These are phyloP conservation scores for Penicillium soppii DNA, from an alignment of 495 filamentous ascomycete genomes.

Conservation along the genomic window DNA sequence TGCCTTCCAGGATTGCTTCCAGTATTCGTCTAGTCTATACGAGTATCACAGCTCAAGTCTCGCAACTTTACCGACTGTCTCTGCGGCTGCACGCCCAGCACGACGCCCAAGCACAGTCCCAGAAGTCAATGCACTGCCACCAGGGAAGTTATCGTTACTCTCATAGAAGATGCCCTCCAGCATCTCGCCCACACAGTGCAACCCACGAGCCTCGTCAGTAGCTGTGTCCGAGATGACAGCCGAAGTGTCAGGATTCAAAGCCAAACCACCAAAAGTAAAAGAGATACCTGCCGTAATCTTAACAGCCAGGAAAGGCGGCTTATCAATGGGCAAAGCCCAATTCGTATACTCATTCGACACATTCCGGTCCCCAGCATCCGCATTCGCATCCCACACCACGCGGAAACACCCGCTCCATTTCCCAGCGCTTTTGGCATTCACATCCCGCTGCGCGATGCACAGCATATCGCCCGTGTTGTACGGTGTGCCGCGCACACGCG, in stretches of 20 bases:
- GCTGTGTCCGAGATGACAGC: constrained; percentile 46
- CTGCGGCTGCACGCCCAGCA: constrained; percentile 45
- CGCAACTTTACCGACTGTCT: not conserved
- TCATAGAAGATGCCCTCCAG: constrained; percentile 56
- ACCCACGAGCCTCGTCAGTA: constrained; percentile 43
- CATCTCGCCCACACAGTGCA: constrained; percentile 62
- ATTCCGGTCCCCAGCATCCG: constrained; percentile 49
- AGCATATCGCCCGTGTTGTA: constrained; percentile 59
- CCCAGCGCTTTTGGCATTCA: constrained; percentile 47
- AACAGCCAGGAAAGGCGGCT: constrained; percentile 57
- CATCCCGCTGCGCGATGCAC: constrained; percentile 46
- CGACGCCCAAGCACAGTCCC: constrained; percentile 57
- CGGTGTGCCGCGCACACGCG: constrained; percentile 58
- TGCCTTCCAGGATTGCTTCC: not conserved
- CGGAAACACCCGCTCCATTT: constrained; percentile 64
- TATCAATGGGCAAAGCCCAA: constrained; percentile 58
- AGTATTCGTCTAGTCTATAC: not conserved
- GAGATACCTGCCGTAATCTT: constrained; percentile 60
- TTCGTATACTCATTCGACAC: constrained; percentile 66
- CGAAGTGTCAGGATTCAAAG: constrained; percentile 42
- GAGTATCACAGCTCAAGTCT: not conserved
- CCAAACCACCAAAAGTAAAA: constrained; percentile 65
- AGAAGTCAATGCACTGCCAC: constrained; percentile 56
- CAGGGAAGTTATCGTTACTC: constrained; percentile 66
- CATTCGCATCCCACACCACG: constrained; percentile 61